Base-by-base conservation (phyloP, 1,284 basidiomycete genomes). In the Polyporus tsugae region DNA sequence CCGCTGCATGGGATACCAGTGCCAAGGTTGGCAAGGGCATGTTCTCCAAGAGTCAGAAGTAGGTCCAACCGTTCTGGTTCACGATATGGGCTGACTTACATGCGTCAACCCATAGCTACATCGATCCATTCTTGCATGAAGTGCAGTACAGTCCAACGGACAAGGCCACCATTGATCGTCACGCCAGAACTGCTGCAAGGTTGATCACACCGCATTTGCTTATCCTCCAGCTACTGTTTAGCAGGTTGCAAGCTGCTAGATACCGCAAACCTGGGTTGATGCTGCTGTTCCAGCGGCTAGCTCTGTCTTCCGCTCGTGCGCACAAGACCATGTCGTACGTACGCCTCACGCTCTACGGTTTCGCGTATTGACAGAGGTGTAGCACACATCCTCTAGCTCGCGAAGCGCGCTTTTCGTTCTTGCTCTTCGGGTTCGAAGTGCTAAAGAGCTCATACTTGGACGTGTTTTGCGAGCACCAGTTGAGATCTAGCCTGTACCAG, bases 391-490 rank as follows among this genome's bases (percentile, higher is more conserved):
- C 97, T 0, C 84, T 99, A 29, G 91, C 97, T 46, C 89, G 97
- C 39, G 96, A 99, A 82, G 87, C 92, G 1, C 89, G 96, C 22
- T 97, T 97, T 78, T 91, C 94, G 0, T 90, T 99, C 75, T 83
- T 99, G 10, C 83, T 97, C 2, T 98, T 99, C 76, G 97, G 95
- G 0, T 96, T 99, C 78, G 96, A 98, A 78, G 89, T 96, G 1
- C 81, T 99, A 46, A 94, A 95, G 75, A 95, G 95, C 71, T 97
- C 94, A 38, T 88, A 91, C 70, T 84, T 98, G 74, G 98, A 99
- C 78, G 85, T 90, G 0, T 89, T 90, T 67, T 92, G 95, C 68
- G 97, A 99, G 80, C 86, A 90, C 72, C 80, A 88, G 33, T 82
- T 97, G 65, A 88, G 98, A 60, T 88, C 94, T 72, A 86, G 85